Conservation (phyloP, 768 basidiomycete genomes). For the Neoboletus brunneissimus region DNA sequence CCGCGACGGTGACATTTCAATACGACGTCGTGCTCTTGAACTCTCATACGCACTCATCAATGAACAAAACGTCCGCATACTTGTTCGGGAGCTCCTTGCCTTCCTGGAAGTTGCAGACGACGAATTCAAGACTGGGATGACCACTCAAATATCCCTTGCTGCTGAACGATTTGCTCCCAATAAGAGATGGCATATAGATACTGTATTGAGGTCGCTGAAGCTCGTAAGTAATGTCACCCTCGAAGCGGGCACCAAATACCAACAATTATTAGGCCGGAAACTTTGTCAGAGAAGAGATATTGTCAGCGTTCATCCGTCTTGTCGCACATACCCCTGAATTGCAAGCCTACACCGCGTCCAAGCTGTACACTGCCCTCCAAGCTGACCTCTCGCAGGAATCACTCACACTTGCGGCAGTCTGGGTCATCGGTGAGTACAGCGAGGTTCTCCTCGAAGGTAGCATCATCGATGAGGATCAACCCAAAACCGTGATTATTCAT, state of each 20-base stretch:
- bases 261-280: slow-evolving; percentile 76
- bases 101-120: slow-evolving; percentile 99
- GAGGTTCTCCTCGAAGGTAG: slow-evolving; percentile 88
- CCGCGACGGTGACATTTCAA: slow-evolving; percentile 98
- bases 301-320: slow-evolving; percentile 92
- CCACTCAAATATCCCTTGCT: slow-evolving; percentile 93
- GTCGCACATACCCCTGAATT: slow-evolving; percentile 97
- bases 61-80: slow-evolving; percentile 87
- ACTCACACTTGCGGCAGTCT: slow-evolving; percentile 86
- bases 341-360: slow-evolving; percentile 92
- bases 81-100: slow-evolving; percentile 88
- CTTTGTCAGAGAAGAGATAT: slow-evolving; percentile 93
- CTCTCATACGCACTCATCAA: slow-evolving; percentile 97
- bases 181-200: slow-evolving; percentile 99
- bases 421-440: slow-evolving; percentile 96
- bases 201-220: slow-evolving; percentile 87
- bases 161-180: slow-evolving; percentile 97
- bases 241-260: neutral
- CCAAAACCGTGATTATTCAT: slow-evolving; percentile 51
- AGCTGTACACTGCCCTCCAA: slow-evolving; percentile 82
- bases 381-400: slow-evolving; percentile 96
- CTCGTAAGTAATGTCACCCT: slow-evolving; percentile 54
- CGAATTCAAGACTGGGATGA: slow-evolving; percentile 98
- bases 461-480: slow-evolving; percentile 72
- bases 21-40: slow-evolving; percentile 93